Percentiles rank a stretch among this genome's conserved stretches.
Evolutionary conservation across 176 grass and related monocot genomes (phyloP).

Genomic region (Pontederia paniculata): DNA sequence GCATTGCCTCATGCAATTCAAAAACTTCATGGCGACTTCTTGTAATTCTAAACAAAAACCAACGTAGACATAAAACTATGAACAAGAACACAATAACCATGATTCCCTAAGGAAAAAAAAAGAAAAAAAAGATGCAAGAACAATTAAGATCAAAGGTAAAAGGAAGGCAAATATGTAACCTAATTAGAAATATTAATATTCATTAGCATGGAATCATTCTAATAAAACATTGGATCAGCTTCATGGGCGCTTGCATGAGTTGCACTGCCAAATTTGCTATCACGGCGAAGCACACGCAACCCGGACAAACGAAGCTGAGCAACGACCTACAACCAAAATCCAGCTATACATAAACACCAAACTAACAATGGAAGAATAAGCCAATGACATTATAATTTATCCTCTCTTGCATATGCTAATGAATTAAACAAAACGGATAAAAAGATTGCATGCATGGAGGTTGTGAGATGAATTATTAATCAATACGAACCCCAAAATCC

Average conservation of each 20-base stretch:
- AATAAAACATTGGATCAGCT: constrained; percentile 42
- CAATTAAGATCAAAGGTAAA: no score
- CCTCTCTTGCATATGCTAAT: constrained; percentile 1
- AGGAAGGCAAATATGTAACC: neutral
- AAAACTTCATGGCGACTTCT: no score
- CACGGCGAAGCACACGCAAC: constrained; percentile 34
- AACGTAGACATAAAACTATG: no score
- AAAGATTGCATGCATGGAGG: no score
- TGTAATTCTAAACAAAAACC: no score
- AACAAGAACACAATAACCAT: no score
- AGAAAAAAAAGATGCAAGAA: no score
- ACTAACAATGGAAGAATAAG: neutral
- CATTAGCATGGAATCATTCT: constrained; percentile 41
- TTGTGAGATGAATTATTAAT: neutral
- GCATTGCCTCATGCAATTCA: no score
- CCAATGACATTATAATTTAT: neutral
- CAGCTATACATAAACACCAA: neutral
- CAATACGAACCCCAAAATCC: constrained; percentile 30
- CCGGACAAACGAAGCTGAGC: constrained; percentile 44
- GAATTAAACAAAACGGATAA: no score
- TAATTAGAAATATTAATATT: neutral
- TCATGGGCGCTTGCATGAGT: constrained; percentile 31
- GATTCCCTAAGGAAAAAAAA: no score
- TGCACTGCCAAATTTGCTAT: constrained; percentile 28
- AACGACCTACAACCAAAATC: constrained; percentile 21